Percentiles rank a stretch among this genome's conserved stretches.
Evolutionary conservation across 257 asterid genomes (phyloP).

Genomic region (Solanum chiquidenum): DNA sequence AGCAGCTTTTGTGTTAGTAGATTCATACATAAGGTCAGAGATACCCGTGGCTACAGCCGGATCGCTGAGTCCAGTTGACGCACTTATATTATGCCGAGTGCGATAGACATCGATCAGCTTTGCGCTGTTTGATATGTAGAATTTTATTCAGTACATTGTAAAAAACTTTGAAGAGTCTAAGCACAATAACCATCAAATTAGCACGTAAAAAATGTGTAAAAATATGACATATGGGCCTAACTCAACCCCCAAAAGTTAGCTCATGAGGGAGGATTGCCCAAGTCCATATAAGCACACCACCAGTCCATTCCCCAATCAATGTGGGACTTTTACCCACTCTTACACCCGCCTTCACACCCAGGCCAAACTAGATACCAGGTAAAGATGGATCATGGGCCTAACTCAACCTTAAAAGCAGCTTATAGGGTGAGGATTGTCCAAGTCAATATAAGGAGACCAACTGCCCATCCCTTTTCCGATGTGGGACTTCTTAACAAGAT

Average conservation of each 20-base stretch:
- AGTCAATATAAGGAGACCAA: not conserved
- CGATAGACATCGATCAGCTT: slow-evolving; percentile 94
- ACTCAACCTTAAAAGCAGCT: not conserved
- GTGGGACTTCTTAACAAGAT: not conserved
- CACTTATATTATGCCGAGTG: slow-evolving; percentile 93
- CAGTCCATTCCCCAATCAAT: not conserved
- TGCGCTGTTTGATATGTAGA: slow-evolving; percentile 43
- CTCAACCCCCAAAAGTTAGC: not conserved
- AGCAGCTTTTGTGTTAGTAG: slow-evolving; percentile 51
- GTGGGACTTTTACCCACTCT: not conserved
- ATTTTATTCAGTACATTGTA: slow-evolving; percentile 19
- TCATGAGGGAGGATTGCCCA: not conserved
- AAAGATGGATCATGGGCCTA: not conserved
- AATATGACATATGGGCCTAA: not conserved
- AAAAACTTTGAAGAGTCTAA: not conserved
- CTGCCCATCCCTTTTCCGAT: not conserved
- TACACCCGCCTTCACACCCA: not conserved
- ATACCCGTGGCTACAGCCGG: slow-evolving; percentile 98
- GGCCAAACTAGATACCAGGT: not conserved
- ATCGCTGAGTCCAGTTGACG: slow-evolving; percentile 90
- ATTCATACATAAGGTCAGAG: slow-evolving; percentile 90
- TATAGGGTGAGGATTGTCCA: not conserved
- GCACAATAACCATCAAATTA: not conserved
- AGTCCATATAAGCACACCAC: not conserved
- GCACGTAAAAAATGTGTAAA: not conserved